phyloP scores from a whole-genome alignment of 768 basidiomycete species.

The Trametes maxima region DNA sequence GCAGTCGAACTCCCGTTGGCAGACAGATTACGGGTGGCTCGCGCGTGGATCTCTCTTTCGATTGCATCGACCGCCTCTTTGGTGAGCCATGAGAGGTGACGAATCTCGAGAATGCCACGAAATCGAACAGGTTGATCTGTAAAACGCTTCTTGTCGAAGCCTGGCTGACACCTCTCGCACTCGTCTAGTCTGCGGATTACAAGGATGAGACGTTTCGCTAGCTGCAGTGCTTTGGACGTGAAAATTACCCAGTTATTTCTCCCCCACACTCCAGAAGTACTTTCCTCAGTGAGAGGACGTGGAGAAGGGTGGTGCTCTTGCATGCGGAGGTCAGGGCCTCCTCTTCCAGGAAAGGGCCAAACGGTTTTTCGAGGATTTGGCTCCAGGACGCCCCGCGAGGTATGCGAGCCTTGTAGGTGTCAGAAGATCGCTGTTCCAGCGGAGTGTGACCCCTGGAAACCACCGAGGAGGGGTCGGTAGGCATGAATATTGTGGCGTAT shows the following conservation, averaged over 20 bases:
- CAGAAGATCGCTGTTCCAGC: too few species aligned
- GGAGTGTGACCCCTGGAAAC: too few species aligned
- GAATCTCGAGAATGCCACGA: conserved; percentile 53
- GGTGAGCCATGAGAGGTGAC: conserved; percentile 52
- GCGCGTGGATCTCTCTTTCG: conserved; percentile 45
- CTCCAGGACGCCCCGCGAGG: neutral
- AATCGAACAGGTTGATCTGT: conserved; percentile 42
- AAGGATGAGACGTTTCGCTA: neutral
- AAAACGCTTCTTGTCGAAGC: conserved; percentile 6
- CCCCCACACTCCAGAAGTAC: conserved; percentile 20
- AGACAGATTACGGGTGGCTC: conserved; percentile 34
- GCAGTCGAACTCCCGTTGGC: conserved; percentile 1
- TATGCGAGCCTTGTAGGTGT: neutral
- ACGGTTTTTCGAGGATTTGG: conserved; percentile 22
- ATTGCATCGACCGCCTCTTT: conserved; percentile 44
- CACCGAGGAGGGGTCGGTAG: too few species aligned
- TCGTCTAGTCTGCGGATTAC: conserved; percentile 17
- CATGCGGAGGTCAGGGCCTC: conserved; percentile 19
- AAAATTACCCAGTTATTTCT: conserved; percentile 17
- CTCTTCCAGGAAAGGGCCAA: conserved; percentile 26
- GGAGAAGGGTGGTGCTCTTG: conserved; percentile 4
- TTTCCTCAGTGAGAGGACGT: conserved; percentile 10
- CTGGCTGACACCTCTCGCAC: conserved; percentile 20
- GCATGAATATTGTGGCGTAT: too few species aligned
- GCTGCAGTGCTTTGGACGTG: neutral